Base-by-base conservation (phyloP, 805 yeast species). In the Lachancea lanzarotensis region DNA sequence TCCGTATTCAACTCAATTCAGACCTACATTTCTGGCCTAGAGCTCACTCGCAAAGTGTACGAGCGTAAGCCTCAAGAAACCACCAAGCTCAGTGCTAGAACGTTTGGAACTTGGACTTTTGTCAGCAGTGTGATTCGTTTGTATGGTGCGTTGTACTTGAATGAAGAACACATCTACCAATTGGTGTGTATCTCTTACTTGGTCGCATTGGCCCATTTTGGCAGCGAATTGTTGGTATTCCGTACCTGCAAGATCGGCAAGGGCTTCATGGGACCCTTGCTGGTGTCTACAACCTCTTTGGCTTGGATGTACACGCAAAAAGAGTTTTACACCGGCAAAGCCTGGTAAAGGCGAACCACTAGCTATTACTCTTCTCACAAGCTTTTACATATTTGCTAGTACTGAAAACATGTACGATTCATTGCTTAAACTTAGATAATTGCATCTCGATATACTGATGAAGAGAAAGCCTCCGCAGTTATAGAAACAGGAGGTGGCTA, bases 91-190 rank as follows among this genome's bases (percentile, higher is more conserved):
- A 80, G 93, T 54, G 96, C 96, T n/a, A 78, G 98, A 57, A 91
- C 98, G 0, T 93, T 93, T 64, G 98, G 98, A 29, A 93, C 98
- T 0, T 93, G 98, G 98, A 93, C 98, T 0, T 71, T 90, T 33
- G 74, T 90, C 54, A 81, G 96, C 2, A 78, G 95, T 1, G 72
- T 91, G 26, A 82, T 93, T 39, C 79, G 98, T 60, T 74, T 82
- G 52, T 88, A 85, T 63, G 96, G 95, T 45, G 95, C 98, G 12
- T 84, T 83, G 66, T 71, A 84, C 60, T 70, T 85, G 46, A 70
- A 71, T 44, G 80, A 81, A 54, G 78, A 79, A 19, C 84, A 81
- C 52, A 78, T 90, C 43, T 93, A 79, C 65, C 80, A 84, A 54
- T 71, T 93, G 52, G 83, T 90, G 16, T 76, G 86, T 54, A 82